Percentiles rank a stretch among this genome's conserved stretches.
Evolutionary conservation across 2,329 filamentous ascomycete species (phyloP).

Genomic region (Monilinia polystroma): DNA sequence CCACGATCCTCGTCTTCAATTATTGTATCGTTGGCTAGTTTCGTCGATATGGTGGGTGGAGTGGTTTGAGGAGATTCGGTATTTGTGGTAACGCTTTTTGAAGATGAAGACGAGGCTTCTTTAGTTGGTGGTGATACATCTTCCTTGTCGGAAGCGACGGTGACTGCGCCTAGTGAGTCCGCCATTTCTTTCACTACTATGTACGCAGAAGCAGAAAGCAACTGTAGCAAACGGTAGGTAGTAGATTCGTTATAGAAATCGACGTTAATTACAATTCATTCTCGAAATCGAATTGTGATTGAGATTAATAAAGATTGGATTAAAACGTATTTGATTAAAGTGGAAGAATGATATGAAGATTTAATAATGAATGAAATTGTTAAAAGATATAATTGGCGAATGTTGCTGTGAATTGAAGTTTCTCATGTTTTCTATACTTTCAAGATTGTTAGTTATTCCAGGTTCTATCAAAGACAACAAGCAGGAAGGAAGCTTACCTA

Average conservation of each 20-base stretch:
- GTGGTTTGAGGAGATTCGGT: constrained; percentile 34
- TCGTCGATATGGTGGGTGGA: constrained; percentile 26
- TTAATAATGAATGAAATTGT: neutral
- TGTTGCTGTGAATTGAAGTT: constrained; percentile 9
- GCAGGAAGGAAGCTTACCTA: neutral
- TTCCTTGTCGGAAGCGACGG: constrained; percentile 33
- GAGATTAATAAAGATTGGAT: too few relatives aligned
- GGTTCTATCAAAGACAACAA: too few relatives aligned
- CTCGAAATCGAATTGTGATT: too few relatives aligned
- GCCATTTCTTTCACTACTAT: constrained; percentile 20
- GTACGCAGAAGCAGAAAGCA: neutral
- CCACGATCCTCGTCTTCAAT: constrained; percentile 39
- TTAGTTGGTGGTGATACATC: constrained; percentile 23
- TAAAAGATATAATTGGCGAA: neutral
- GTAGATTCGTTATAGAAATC: neutral
- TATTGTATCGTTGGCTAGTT: constrained; percentile 32
- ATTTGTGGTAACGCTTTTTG: constrained; percentile 35
- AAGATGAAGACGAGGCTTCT: constrained; percentile 29
- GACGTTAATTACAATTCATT: too few relatives aligned
- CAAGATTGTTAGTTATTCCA: neutral
- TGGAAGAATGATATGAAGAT: neutral
- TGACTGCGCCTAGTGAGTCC: constrained; percentile 21
- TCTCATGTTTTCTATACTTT: constrained; percentile 10
- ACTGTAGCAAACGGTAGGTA: neutral
- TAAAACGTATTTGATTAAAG: neutral